Conservation (phyloP, 345 rosid species). For the Eucalyptus regnans region DNA sequence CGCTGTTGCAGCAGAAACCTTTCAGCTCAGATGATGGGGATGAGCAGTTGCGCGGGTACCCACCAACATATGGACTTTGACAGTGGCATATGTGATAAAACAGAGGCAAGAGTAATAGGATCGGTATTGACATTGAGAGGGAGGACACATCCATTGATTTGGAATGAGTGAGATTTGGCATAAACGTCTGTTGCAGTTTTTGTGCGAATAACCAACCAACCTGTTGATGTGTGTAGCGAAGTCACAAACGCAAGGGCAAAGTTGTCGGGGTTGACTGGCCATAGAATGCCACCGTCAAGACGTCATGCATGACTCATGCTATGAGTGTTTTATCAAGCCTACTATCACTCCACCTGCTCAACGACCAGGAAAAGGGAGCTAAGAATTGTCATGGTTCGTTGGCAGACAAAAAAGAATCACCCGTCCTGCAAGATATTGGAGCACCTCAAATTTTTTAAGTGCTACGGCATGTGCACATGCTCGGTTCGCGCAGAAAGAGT, state of each 20-base stretch:
- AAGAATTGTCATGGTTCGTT: too few relatives aligned
- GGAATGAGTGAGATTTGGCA: not conserved
- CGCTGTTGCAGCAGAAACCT: conserved; percentile 7
- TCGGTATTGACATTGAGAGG: not conserved
- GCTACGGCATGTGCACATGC: not conserved
- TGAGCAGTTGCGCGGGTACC: not conserved
- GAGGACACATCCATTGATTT: not conserved
- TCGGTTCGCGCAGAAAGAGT: rapidly evolving
- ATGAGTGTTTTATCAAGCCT: too few relatives aligned
- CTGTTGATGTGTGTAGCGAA: too few relatives aligned
- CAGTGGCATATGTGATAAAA: not conserved
- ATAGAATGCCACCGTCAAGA: too few relatives aligned
- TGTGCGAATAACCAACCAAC: too few relatives aligned
- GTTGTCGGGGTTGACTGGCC: too few relatives aligned
- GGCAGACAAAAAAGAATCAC: too few relatives aligned
- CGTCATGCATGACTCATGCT: too few relatives aligned
- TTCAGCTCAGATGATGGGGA: not conserved
- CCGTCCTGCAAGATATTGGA: not conserved
- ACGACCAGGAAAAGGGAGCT: too few relatives aligned
- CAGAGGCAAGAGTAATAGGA: not conserved
- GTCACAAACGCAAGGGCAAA: too few relatives aligned
- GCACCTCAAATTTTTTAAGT: not conserved
- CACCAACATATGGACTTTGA: not conserved
- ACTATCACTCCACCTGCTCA: too few relatives aligned
- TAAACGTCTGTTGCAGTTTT: too few relatives aligned